Evolutionary conservation across 2,329 filamentous ascomycete species (phyloP).

Genomic region (Cordyceps farinosa): DNA sequence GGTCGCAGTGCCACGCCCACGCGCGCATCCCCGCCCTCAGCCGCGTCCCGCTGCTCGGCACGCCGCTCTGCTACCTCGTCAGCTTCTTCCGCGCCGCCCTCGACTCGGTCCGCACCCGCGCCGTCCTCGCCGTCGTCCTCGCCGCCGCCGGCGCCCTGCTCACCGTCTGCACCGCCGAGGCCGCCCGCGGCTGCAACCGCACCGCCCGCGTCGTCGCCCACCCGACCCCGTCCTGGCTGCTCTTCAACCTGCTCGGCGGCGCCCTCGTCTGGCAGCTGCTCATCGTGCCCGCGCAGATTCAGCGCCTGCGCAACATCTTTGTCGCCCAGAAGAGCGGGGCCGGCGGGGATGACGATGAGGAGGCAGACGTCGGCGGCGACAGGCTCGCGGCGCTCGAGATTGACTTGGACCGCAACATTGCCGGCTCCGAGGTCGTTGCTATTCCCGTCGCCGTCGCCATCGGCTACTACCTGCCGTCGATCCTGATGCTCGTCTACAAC

Average conservation of each 20-base stretch:
- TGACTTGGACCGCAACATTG: conserved; percentile 35
- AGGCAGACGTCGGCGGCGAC: conserved; percentile 21
- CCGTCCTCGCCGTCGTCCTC: conserved; percentile 41
- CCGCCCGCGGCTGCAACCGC: conserved; percentile 41
- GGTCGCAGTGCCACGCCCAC: conserved; percentile 50
- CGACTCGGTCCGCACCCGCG: conserved; percentile 38
- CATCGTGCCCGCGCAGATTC: conserved; percentile 48
- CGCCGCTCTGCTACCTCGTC: conserved; percentile 47
- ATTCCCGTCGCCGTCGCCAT: conserved; percentile 47
- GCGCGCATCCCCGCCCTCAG: conserved; percentile 43
- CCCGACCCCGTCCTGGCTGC: conserved; percentile 42
- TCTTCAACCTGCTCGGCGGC: conserved; percentile 47
- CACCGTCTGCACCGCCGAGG: conserved; percentile 48
- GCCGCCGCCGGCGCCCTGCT: conserved; percentile 45
- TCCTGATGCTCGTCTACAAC: conserved; percentile 43
- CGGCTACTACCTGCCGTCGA: conserved; percentile 45
- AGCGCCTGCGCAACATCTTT: conserved; percentile 38
- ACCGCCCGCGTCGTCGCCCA: conserved; percentile 35
- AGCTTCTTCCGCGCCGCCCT: conserved; percentile 47
- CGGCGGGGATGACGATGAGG: conserved; percentile 13
- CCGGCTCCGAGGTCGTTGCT: conserved; percentile 53
- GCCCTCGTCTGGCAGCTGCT: conserved; percentile 50
- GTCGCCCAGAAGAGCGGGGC: conserved; percentile 18
- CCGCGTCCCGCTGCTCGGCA: conserved; percentile 43
- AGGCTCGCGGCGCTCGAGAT: conserved; percentile 19